These are phyloP conservation scores for Claviceps cyperi DNA, from an alignment of 2,329 filamentous ascomycete genomes.

Conservation along the genomic window DNA sequence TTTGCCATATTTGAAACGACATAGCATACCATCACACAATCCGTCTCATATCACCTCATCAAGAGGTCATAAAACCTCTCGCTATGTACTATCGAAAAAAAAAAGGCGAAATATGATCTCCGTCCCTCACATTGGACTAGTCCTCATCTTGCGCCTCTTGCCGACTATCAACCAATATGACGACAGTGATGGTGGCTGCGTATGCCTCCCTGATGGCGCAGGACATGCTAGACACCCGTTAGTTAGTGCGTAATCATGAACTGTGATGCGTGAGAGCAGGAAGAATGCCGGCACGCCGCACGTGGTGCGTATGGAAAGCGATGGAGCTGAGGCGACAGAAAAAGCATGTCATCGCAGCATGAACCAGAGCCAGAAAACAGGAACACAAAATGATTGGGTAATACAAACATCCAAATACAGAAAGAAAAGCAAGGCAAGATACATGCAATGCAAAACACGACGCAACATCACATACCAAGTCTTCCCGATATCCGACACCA, in stretches of 20 bases:
- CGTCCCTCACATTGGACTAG: neutral
- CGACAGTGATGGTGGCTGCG: conserved; percentile 56
- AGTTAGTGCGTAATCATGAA: neutral
- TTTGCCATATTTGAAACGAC: too few relatives aligned
- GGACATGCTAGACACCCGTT: conserved; percentile 38
- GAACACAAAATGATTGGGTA: too few relatives aligned
- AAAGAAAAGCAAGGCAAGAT: neutral
- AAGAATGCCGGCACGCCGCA: too few relatives aligned
- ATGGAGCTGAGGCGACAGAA: too few relatives aligned
- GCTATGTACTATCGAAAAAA: neutral
- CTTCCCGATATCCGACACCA: conserved; percentile 53
- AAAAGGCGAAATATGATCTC: neutral
- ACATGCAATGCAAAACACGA: neutral
- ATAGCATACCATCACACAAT: too few relatives aligned
- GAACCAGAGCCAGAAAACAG: too few relatives aligned
- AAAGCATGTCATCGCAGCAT: too few relatives aligned
- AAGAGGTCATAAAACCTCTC: neutral
- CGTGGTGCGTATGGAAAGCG: too few relatives aligned
- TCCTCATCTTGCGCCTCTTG: conserved; percentile 27
- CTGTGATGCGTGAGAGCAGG: too few relatives aligned
- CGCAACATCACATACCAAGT: conserved; percentile 42
- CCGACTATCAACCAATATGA: conserved; percentile 48
- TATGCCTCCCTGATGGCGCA: conserved; percentile 65
- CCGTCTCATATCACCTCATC: neutral
- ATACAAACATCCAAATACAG: too few relatives aligned